Evolutionary conservation across 169 alveolate species (phyloP).

Genomic region (Eimeria praecox): DNA sequence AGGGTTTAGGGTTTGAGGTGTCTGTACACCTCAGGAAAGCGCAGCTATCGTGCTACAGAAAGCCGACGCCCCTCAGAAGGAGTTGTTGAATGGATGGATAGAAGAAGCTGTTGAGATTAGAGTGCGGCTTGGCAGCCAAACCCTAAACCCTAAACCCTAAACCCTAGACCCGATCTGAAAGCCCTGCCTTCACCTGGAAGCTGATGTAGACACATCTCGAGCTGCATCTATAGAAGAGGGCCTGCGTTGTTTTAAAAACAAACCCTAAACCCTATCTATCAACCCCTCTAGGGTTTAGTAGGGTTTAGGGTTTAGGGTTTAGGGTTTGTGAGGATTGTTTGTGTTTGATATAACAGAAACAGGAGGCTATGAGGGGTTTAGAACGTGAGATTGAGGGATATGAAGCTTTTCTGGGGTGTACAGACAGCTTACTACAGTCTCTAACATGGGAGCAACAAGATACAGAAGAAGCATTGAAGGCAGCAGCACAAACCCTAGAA

Average conservation of each 20-base stretch:
- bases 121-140: not conserved
- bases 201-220: too few species aligned
- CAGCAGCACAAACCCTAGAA: not conserved
- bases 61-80: not conserved
- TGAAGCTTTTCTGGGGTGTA: conserved; percentile 68
- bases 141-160: not conserved
- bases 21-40: not conserved
- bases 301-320: too few species aligned
- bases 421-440: conserved; percentile 94
- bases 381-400: not conserved
- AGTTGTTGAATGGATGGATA: not conserved
- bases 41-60: not conserved
- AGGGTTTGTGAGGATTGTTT: too few species aligned
- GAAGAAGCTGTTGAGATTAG: not conserved
- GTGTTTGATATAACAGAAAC: not conserved
- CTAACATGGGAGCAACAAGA: conserved; percentile 93
- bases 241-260: too few species aligned
- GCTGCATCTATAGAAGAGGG: too few species aligned
- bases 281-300: too few species aligned
- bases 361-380: not conserved
- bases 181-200: too few species aligned
- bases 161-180: not conserved
- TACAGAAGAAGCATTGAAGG: conserved; percentile 23
- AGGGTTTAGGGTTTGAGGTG: not conserved
- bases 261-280: too few species aligned